Evolutionary conservation across 1,139 yeast genomes (phyloP).

Genomic region (Debaryomyces coudertii): DNA sequence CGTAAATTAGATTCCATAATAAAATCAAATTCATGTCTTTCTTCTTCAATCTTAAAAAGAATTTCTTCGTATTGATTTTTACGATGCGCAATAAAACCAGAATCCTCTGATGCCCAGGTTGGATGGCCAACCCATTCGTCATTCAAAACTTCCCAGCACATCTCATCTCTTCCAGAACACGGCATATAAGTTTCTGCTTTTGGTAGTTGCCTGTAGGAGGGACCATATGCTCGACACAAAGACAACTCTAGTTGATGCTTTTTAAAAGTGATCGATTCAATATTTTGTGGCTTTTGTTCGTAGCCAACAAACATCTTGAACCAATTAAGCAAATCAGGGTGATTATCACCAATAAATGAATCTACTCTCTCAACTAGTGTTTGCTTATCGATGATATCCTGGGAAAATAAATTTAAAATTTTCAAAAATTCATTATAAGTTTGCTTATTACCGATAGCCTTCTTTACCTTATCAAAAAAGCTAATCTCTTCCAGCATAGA

Average conservation of each 20-base stretch:
- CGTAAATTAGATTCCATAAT: conserved; percentile 94
- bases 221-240: conserved; percentile 87
- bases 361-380: conserved; percentile 84
- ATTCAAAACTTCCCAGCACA: conserved; percentile 98
- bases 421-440: conserved; percentile 90
- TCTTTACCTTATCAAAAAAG: conserved; percentile 91
- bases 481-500: conserved; percentile 80
- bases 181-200: conserved; percentile 97
- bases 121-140: conserved; percentile 99
- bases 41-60: conserved; percentile 93
- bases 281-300: conserved; percentile 73
- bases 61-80: conserved; percentile 97
- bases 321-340: conserved; percentile 83
- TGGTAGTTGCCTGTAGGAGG: conserved; percentile 90
- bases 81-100: conserved; percentile 96
- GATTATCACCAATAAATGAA: conserved; percentile 76
- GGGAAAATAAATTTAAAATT: conserved; percentile 81
- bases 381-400: conserved; percentile 82
- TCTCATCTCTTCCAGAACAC: conserved; percentile 96
- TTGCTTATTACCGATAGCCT: conserved; percentile 85
- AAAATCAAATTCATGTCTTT: conserved; percentile 94
- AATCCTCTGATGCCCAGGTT: conserved; percentile 99
- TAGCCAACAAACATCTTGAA: conserved; percentile 90
- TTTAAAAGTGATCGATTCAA: conserved; percentile 85
- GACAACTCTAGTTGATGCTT: conserved; percentile 89